phyloP scores from a whole-genome alignment of 176 grass and related monocot species.

The Triticum monococcum region DNA sequence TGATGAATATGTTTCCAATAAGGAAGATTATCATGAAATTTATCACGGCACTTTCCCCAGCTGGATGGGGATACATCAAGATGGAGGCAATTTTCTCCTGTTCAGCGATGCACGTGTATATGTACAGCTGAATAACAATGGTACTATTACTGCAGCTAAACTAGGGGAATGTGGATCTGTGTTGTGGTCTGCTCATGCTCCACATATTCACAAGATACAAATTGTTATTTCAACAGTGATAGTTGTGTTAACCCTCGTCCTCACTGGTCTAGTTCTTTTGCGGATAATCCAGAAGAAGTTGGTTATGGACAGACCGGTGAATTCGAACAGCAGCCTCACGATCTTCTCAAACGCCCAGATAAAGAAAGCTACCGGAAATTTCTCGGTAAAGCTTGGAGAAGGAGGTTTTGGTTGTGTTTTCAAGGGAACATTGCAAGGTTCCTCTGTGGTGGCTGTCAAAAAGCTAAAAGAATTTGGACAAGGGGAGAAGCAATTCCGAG shows the following conservation, averaged over 20 bases:
- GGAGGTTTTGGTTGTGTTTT: not conserved
- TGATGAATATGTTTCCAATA: no score
- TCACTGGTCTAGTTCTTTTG: not conserved
- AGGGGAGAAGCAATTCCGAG: not conserved
- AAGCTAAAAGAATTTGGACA: not conserved
- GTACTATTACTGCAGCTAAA: not conserved
- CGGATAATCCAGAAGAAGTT: not conserved
- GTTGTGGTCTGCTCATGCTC: conserved; percentile 26
- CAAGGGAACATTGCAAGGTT: not conserved
- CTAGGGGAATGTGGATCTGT: not conserved
- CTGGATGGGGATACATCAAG: conserved; percentile 3
- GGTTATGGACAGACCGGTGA: not conserved
- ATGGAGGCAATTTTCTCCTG: not conserved
- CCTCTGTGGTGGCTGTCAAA: not conserved
- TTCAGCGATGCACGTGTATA: not conserved
- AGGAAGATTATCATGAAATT: no score
- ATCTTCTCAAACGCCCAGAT: not conserved
- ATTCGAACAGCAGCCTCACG: not conserved
- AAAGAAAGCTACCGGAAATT: not conserved
- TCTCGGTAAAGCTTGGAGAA: not conserved
- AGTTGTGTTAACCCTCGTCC: not conserved
- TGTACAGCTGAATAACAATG: not conserved
- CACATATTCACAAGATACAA: not conserved
- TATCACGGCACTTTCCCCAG: not conserved
- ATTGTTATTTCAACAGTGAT: not conserved